Base-by-base conservation (phyloP, 495 filamentous ascomycete species). In the Annulohypoxylon nitens region DNA sequence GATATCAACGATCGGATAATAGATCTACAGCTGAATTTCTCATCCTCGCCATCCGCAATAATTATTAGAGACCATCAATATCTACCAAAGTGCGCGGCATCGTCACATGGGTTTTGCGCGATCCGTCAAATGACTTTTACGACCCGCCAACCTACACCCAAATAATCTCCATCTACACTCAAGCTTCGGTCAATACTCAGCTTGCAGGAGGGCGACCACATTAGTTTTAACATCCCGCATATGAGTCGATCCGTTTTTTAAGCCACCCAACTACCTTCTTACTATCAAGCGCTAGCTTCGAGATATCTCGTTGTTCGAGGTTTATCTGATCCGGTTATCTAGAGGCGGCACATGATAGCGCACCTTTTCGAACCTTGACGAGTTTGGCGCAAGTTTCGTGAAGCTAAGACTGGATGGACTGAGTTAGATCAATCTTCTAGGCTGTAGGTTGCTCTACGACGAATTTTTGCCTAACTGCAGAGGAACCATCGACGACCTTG, bases 371-470 rank as follows among this genome's bases (percentile, higher is more conserved):
- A 47, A 30, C 11, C 18, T 58, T 50, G 57, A 18, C 48, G 36
- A 65, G 7, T 37, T 34, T 23, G 23, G 59, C 53, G 61, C 39
- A 33, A 36, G 12, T 34, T 51, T 25, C 20, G 25, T 9, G 11
- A 11, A 26, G 48, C 26, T 20, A 57, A 53, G 43, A 62, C 62
- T 74, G 65, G 69, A 79, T 79, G 77, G 78, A 75, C 72, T 34
- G 63, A 43, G 53, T 57, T 59, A 71, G 75, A 61, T 64, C 65
- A 58, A 73, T 60, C 64, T 76, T 60, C 61, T 76, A 75, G 75
- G 76, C 69, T 75, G 47, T 70, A 57, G 73, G 73, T 69, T 75
- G 67, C 65, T 70, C 70, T 68, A 70, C 25, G 39, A 70, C 76
- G 75, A 75, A 73, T 76, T 69, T 53, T 51, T 74, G 67, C 70